Conservation (phyloP, 2,329 filamentous ascomycete species). For the Hypoxylon rubiginosum region DNA sequence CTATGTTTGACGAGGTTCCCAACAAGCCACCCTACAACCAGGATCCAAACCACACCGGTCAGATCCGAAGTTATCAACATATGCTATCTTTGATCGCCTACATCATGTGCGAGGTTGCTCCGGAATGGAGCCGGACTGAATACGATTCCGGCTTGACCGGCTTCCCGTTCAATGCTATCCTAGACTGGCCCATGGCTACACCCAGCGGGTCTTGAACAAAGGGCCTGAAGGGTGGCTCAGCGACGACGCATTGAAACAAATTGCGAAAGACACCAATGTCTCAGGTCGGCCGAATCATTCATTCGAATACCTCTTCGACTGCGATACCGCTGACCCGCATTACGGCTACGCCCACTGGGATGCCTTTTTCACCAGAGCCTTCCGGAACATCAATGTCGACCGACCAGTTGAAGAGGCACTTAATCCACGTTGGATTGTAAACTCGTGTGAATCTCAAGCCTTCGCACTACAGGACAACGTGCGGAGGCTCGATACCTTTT, state of each 20-base stretch:
- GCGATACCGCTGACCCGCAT: conserved; percentile 54
- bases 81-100: conserved; percentile 4
- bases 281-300: conserved; percentile 28
- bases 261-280: conserved; percentile 19
- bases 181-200: conserved; percentile 72
- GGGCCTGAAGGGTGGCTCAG: conserved; percentile 25
- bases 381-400: conserved; percentile 55
- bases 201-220: conserved; percentile 56
- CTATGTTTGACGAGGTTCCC: conserved; percentile 23
- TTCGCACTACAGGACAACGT: conserved; percentile 59
- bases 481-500: conserved; percentile 64
- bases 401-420: conserved; percentile 61
- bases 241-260: not conserved
- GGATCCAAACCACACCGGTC: conserved; percentile 7
- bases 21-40: conserved; percentile 15
- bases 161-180: conserved; percentile 67
- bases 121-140: conserved; percentile 1
- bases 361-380: conserved; percentile 66
- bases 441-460: conserved; percentile 66
- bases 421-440: conserved; percentile 63
- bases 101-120: not conserved
- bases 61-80: conserved; percentile 5
- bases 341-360: conserved; percentile 68
- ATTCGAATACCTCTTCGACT: conserved; percentile 58
- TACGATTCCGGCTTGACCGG: conserved; percentile 60